phyloP scores from a whole-genome alignment of 306 rosid genomes.

The Pterocarpus macrocarpus region DNA sequence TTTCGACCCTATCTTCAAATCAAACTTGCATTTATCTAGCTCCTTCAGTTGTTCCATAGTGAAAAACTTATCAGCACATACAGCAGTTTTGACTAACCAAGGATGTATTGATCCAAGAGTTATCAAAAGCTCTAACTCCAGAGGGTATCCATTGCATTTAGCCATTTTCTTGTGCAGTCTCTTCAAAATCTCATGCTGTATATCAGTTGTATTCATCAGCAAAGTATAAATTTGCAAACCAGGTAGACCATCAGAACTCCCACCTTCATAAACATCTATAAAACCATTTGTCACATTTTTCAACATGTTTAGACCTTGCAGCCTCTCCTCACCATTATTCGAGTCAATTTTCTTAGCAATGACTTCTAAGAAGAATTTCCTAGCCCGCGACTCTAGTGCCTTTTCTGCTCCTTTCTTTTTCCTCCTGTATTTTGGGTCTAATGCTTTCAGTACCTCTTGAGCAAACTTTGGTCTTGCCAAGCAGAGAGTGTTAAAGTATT shows the following conservation, averaged over 20 bases:
- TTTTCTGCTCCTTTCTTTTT: constrained; percentile 56
- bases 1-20: constrained; percentile 81
- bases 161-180: constrained; percentile 68
- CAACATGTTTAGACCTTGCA: constrained; percentile 80
- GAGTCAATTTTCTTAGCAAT: constrained; percentile 91
- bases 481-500: constrained; percentile 90
- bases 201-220: constrained; percentile 85
- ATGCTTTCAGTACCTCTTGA: constrained; percentile 74
- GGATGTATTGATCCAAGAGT: constrained; percentile 99
- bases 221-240: constrained; percentile 95
- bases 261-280: constrained; percentile 92
- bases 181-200: constrained; percentile 70
- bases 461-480: constrained; percentile 88
- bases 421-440: constrained; percentile 76
- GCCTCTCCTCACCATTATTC: constrained; percentile 66
- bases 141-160: constrained; percentile 70
- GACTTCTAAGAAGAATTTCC: constrained; percentile 83
- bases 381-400: constrained; percentile 74
- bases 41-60: constrained; percentile 51
- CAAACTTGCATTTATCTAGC: constrained; percentile 75
- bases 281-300: constrained; percentile 80
- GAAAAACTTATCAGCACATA: constrained; percentile 76
- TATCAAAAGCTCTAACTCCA: constrained; percentile 90
- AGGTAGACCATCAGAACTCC: constrained; percentile 78
- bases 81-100: constrained; percentile 82